Conservation (phyloP, 495 filamentous ascomycete species). For the Podospora fimiseda region DNA sequence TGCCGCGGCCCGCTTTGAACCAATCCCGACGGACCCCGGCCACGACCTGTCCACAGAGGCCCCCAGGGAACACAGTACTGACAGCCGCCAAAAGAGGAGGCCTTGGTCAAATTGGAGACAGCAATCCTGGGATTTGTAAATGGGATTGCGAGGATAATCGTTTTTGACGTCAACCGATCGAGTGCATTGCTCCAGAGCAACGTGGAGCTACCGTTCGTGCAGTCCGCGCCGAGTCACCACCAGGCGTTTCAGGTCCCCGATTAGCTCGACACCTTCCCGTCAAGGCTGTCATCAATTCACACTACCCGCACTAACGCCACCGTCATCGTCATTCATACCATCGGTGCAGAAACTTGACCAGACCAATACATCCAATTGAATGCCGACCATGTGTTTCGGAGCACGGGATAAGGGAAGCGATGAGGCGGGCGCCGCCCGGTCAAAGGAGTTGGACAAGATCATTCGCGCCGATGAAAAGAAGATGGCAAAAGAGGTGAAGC, state of each 20-base stretch:
- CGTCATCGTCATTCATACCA: too few species aligned
- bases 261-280: neutral
- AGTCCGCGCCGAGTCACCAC: neutral
- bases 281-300: too few species aligned
- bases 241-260: neutral
- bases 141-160: neutral
- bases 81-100: neutral
- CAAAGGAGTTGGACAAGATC: conserved; percentile 65
- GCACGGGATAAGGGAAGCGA: conserved; percentile 43
- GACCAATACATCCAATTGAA: neutral
- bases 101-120: neutral
- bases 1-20: neutral
- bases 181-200: neutral
- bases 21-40: neutral
- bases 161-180: neutral
- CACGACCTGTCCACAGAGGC: neutral
- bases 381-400: conserved; percentile 59
- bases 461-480: conserved; percentile 78
- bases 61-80: neutral
- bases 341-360: neutral
- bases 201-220: neutral
- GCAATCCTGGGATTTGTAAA: neutral
- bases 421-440: conserved; percentile 43
- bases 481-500: conserved; percentile 73
- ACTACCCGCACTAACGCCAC: too few species aligned